Evolutionary conservation across 108 stramenopile genomes (phyloP), one percentile per base, ranked within the genome.

Genomic region (Aurantiochytrium sp.): DNA sequence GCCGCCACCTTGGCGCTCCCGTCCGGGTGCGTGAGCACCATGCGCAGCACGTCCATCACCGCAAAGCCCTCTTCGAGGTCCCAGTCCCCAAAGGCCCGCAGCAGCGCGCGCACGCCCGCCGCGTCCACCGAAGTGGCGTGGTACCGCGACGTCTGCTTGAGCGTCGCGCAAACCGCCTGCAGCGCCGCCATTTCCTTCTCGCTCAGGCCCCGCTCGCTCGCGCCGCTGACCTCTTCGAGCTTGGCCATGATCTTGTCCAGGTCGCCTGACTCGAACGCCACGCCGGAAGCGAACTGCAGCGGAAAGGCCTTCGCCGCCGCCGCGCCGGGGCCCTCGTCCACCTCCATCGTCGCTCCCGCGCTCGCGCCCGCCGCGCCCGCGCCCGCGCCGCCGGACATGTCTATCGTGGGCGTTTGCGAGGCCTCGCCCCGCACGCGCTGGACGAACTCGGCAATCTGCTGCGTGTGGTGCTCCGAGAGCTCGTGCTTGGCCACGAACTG

Each of bases 231-330:
- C 45, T 81, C 73, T 48, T 81, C 73, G 8, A 81, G 39, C 73
- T 81, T 81, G n/a, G 12, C 24, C 73, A 81, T 81, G 24, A 81
- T 48, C 73, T 81, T 81, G 73, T 81, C 73, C 39, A 81, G 73
- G 30, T 81, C 73, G n/a, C 39, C 73, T 24, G 73, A 12, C n/a
- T 81, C 73, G 24, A 81, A 81, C 17, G 45, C 45, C 36, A 81
- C 30, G 73, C 73, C 73, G 10, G 45, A 27, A 12, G 73, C 39
- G 24, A 27, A 41, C 39, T 41, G 73, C 39, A 81, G 45, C 6
- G 73, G 73, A 48, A 81, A 81, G 59, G 8, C 59, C 6, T 12
- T 10, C 59, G 59, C 59, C 19, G 22, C 32, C 12, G 53, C 53
- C 53, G 21, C 12, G 19, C 31, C 27, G 10, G 30, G 10, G n/a